These are phyloP conservation scores for Russula foetens DNA, from an alignment of 768 basidiomycete genomes.

Conservation along the genomic window DNA sequence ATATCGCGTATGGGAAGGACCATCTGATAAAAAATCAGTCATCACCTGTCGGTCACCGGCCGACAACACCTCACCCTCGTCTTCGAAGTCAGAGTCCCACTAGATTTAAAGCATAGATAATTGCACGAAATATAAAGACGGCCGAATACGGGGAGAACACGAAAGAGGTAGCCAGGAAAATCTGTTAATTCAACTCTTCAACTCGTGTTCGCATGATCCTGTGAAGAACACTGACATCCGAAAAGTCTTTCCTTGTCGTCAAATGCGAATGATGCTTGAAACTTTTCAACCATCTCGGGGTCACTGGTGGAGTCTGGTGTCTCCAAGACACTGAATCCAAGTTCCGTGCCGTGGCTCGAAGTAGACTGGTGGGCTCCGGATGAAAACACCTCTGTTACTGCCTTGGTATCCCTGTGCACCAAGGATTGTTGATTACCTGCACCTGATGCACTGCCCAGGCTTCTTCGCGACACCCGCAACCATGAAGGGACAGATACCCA, in stretches of 20 bases:
- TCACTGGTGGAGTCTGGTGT: conserved; percentile 57
- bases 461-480: conserved; percentile 16
- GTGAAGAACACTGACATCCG: conserved; percentile 57
- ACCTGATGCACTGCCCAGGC: neutral
- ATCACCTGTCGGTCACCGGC: neutral
- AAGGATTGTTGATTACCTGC: neutral
- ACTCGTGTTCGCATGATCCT: neutral
- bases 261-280: conserved; percentile 74
- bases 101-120: conserved; percentile 92
- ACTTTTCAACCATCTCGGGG: conserved; percentile 61
- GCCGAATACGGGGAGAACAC: conserved; percentile 84
- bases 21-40: conserved; percentile 52
- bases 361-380: conserved; percentile 26
- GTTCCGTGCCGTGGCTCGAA: conserved; percentile 26
- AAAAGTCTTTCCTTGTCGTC: conserved; percentile 81
- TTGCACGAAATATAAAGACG: conserved; percentile 87
- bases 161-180: conserved; percentile 84
- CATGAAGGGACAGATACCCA: conserved; percentile 21
- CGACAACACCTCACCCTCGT: conserved; percentile 55
- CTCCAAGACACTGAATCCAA: conserved; percentile 67
- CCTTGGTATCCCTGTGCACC: conserved; percentile 8
- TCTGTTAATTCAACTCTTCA: conserved; percentile 38
- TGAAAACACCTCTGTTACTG: conserved; percentile 27
- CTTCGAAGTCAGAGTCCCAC: conserved; percentile 64
- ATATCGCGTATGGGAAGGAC: conserved; percentile 87